phyloP scores from a whole-genome alignment of 2,329 filamentous ascomycete genomes.

The Sclerotinia subarctica region DNA sequence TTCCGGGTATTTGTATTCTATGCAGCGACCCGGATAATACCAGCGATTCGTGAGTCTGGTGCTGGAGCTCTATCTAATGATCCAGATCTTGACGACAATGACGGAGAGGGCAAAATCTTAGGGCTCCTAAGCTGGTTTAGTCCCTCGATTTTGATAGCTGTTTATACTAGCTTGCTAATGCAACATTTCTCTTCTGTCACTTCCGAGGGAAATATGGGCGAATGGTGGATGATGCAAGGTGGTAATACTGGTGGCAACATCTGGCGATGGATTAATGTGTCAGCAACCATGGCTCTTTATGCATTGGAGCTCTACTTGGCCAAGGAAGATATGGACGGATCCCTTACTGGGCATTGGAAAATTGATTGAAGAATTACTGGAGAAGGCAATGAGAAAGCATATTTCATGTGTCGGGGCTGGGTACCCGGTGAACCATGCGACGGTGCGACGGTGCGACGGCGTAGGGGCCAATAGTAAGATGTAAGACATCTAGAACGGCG shows the following conservation, averaged over 20 bases:
- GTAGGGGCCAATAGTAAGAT: neutral
- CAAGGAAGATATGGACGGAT: slow-evolving; percentile 72
- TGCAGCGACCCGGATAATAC: slow-evolving; percentile 91
- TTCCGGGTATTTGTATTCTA: slow-evolving; percentile 96
- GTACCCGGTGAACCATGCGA: slow-evolving; percentile 3
- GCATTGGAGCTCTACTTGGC: slow-evolving; percentile 86
- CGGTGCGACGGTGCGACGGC: slow-evolving; percentile 1
- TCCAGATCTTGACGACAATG: slow-evolving; percentile 78
- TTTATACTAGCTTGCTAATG: slow-evolving; percentile 92
- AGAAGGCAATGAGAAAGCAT: slow-evolving; percentile 6
- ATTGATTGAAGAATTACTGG: slow-evolving; percentile 61
- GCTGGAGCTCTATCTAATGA: slow-evolving; percentile 80
- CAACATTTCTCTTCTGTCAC: slow-evolving; percentile 85
- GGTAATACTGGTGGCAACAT: slow-evolving; percentile 79
- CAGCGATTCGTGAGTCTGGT: slow-evolving; percentile 83
- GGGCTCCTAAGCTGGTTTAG: slow-evolving; percentile 91
- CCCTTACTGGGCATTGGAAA: slow-evolving; percentile 83
- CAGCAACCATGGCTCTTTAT: slow-evolving; percentile 84
- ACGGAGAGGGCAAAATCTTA: slow-evolving; percentile 75
- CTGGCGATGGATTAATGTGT: slow-evolving; percentile 92
- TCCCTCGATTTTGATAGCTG: slow-evolving; percentile 88
- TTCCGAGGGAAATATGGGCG: slow-evolving; percentile 58
- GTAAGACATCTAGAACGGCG: slow-evolving; percentile 1
- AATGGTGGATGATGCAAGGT: slow-evolving; percentile 83
- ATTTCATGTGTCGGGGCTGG: slow-evolving; percentile 19